Conservation (phyloP, 345 rosid species). For the Clarkia xantiana region DNA sequence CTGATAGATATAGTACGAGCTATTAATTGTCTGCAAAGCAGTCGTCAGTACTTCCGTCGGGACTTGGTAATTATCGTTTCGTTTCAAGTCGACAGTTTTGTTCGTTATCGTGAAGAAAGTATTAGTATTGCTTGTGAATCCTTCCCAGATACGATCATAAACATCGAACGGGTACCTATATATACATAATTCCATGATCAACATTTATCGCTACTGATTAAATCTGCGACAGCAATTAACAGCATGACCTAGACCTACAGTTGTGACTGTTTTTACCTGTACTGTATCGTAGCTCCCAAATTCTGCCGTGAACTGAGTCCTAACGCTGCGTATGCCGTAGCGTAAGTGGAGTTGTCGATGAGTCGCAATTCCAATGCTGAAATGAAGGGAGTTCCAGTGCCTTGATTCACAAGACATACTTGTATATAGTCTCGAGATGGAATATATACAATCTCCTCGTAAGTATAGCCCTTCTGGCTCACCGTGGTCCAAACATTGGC, state of each 20-base stretch:
- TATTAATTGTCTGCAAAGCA: background rate
- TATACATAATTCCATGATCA: too few relatives aligned
- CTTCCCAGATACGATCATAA: background rate
- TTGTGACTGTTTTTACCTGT: background rate
- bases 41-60: conserved; percentile 2
- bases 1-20: background rate
- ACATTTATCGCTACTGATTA: too few relatives aligned
- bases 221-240: too few relatives aligned
- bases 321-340: background rate
- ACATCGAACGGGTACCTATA: background rate
- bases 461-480: background rate
- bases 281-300: background rate
- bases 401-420: conserved; percentile 36
- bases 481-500: conserved; percentile 29
- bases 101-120: background rate
- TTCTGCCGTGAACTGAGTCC: accelerated
- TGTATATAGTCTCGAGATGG: conserved; percentile 9
- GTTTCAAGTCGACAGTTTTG: background rate
- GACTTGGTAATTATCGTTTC: conserved; percentile 3
- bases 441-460: conserved; percentile 22
- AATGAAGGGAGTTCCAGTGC: conserved; percentile 36
- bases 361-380: conserved; percentile 28
- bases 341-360: background rate
- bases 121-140: accelerated
- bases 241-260: too few relatives aligned